Evolutionary conservation across 2,329 filamentous ascomycete species (phyloP), one percentile per base, ranked within the genome.

Genomic region (Colletotrichum neosansevieriae): DNA sequence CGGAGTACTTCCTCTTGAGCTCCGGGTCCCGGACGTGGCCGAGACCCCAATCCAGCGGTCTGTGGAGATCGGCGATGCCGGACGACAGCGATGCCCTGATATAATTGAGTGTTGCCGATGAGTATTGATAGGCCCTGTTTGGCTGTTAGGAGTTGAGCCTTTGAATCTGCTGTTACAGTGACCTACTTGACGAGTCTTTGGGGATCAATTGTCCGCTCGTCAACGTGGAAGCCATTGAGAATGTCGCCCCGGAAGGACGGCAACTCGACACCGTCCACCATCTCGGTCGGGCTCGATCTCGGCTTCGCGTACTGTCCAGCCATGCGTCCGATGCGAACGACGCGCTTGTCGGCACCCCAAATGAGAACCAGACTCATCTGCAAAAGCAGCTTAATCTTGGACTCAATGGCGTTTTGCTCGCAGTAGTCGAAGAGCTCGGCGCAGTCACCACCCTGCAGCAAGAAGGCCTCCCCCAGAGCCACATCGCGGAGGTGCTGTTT

Each of bases 351-450:
- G 67, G 86, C 86, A 73, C 93, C 96, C 91, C 94, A 98, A 78
- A 98, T 94, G 69, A 99, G 85, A 1, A 99, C 93, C 73, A 99
- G 83, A 72, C 93, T 97, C 95, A 99, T 98, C 82, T 99, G 96
- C 68, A 99, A 84, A 34, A 99, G 87, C 29, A 99, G 88, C 82
- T 98, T 98, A 80, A 98, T 94, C 85, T 98, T 99, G 71, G 93
- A 92, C 81, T 98, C 94, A 73, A 99, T 98, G 72, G 92, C 92
- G 13, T 88, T 87, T 78, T 94, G 91, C 74, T 92, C 91, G 80
- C 96, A 99, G 84, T 99, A 99, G 79, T 96, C 94, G 76, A 99
- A 99, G 10, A 98, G 87, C 83, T 99, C 96, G 15, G 96, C 96
- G 77, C 96, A 99, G 81, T 99, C 96, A 71, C 95, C 96, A 69